Conservation (phyloP, 2,329 filamentous ascomycete species). For the Herpotrichia juniperi region DNA sequence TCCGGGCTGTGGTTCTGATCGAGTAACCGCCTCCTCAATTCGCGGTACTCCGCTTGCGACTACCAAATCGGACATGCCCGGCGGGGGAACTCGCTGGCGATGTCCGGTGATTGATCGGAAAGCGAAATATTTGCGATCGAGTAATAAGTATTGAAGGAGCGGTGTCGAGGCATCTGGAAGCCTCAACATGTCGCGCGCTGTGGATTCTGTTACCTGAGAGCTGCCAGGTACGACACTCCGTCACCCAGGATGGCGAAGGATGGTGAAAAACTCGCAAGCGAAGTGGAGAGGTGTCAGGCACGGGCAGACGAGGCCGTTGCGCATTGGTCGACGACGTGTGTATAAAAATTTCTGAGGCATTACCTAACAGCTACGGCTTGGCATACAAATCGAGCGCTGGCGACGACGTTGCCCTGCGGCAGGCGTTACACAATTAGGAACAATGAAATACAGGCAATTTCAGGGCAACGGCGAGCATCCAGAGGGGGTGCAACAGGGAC, state of each 20-base stretch:
- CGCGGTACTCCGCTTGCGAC: slow-evolving; percentile 3
- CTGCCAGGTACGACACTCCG: neutral
- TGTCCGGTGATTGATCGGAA: neutral
- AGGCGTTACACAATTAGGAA: slow-evolving; percentile 28
- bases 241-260: neutral
- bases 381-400: slow-evolving; percentile 16
- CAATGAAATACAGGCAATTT: slow-evolving; percentile 6
- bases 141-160: slow-evolving; percentile 20
- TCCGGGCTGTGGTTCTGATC: slow-evolving; percentile 17
- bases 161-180: slow-evolving; percentile 29
- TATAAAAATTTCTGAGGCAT: slow-evolving; percentile 33
- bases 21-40: neutral
- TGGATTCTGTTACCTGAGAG: slow-evolving; percentile 30
- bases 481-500: slow-evolving; percentile 9
- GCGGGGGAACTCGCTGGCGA: neutral
- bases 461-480: slow-evolving; percentile 15
- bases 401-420: slow-evolving; percentile 9
- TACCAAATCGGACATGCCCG: neutral
- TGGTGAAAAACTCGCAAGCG: neutral
- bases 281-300: slow-evolving; percentile 16
- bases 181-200: slow-evolving; percentile 27
- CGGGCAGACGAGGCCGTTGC: neutral
- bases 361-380: slow-evolving; percentile 38
- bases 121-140: slow-evolving; percentile 14
- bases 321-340: slow-evolving; percentile 5